These are phyloP conservation scores for Tetrapisispora fleetii DNA, from an alignment of 805 yeast species.

Conservation along the genomic window DNA sequence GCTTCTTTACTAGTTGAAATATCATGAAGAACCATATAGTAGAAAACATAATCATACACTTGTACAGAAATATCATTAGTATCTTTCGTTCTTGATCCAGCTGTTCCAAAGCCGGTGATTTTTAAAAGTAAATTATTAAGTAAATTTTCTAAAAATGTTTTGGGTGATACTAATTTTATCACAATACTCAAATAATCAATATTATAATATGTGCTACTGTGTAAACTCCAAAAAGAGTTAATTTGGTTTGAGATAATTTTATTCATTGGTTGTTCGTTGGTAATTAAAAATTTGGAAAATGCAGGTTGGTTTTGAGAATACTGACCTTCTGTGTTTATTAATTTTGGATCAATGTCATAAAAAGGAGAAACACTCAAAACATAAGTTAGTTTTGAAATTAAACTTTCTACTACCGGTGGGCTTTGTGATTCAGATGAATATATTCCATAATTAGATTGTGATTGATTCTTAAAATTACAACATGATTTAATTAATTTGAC, in stretches of 20 bases:
- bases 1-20: slow-evolving; percentile 18
- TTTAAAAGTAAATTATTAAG: slow-evolving; percentile 22
- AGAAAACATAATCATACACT: slow-evolving; percentile 23
- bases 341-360: slow-evolving; percentile 23
- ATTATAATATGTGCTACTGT: slow-evolving; percentile 30
- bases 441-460: slow-evolving; percentile 23
- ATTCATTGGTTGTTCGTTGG: slow-evolving; percentile 24
- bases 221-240: slow-evolving; percentile 30
- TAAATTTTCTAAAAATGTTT: slow-evolving; percentile 19
- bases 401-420: slow-evolving; percentile 17
- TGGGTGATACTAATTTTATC: slow-evolving; percentile 22
- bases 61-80: slow-evolving; percentile 13
- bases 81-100: slow-evolving; percentile 17
- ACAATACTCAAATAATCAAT: slow-evolving; percentile 24
- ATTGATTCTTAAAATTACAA: slow-evolving; percentile 15
- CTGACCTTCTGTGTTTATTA: slow-evolving; percentile 12
- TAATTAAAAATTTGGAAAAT: slow-evolving; percentile 17
- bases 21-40: slow-evolving; percentile 25
- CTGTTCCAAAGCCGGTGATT: slow-evolving; percentile 16
- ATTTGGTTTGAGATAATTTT: slow-evolving; percentile 28
- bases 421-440: slow-evolving; percentile 26
- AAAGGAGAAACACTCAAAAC: slow-evolving; percentile 18
- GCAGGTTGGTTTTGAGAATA: slow-evolving; percentile 23
- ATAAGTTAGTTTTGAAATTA: slow-evolving; percentile 17
- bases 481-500: slow-evolving; percentile 17